A percentile compares a stretch with the other conserved stretches of the same genome.
Evolutionary conservation across 495 filamentous ascomycete species (phyloP).

Genomic region (Apiosordaria backusii): DNA sequence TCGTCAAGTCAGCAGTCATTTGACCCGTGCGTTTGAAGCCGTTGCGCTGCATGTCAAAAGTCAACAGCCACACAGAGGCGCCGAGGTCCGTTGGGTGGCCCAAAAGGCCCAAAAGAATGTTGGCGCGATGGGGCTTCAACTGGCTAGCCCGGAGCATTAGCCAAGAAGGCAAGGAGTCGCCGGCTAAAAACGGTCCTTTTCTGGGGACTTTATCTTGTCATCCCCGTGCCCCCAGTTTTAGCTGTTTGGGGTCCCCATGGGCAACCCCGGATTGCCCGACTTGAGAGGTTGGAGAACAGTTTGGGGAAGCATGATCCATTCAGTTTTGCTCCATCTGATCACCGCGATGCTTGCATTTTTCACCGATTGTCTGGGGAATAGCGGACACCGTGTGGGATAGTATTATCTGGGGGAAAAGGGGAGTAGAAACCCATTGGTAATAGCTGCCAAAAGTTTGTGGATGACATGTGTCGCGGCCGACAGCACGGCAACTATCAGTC

Average conservation of each 20-base stretch:
- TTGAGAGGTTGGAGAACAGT: not conserved
- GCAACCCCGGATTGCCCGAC: not conserved
- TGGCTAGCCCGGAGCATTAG: constrained; percentile 4
- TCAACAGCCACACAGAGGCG: not conserved
- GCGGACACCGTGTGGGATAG: not conserved
- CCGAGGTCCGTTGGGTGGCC: not conserved
- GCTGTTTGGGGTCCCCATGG: not conserved
- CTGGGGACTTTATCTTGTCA: constrained; percentile 12
- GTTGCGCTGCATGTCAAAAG: constrained; percentile 3
- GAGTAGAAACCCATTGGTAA: not conserved
- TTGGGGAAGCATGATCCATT: no score
- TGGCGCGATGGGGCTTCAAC: not conserved
- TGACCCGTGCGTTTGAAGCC: constrained; percentile 7
- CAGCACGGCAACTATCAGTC: not conserved
- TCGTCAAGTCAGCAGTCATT: constrained; percentile 1
- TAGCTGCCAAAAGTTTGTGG: not conserved
- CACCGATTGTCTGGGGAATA: not conserved
- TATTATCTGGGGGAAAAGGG: not conserved
- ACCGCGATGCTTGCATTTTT: not conserved
- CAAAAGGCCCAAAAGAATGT: not conserved
- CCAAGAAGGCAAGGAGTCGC: constrained; percentile 12
- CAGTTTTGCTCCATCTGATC: not conserved
- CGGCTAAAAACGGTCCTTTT: constrained; percentile 36
- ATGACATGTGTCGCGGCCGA: no score
- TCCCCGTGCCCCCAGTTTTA: not conserved